Percentiles rank a stretch among this genome's conserved stretches.
Conservation (phyloP, 2,329 filamentous ascomycete species). For the Gaeumannomyces sp. region DNA sequence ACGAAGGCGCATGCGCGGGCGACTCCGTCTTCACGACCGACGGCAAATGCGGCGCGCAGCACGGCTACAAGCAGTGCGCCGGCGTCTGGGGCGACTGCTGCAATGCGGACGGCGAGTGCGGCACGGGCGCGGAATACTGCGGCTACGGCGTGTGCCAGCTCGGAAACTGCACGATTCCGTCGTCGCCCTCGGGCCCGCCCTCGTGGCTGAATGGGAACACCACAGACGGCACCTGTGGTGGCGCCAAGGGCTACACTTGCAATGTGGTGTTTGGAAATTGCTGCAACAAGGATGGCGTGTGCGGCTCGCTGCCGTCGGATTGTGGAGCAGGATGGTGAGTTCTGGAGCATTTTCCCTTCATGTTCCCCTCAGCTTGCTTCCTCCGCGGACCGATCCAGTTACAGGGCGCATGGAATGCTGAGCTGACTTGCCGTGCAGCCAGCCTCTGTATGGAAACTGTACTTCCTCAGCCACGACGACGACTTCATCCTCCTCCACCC, state of each 20-base stretch:
- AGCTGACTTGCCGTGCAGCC: background rate
- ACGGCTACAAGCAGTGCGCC: no score
- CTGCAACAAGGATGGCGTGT: conserved; percentile 11
- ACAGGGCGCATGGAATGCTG: conserved; percentile 3
- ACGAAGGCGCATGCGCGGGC: no score
- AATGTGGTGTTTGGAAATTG: conserved; percentile 9
- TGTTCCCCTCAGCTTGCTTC: no score
- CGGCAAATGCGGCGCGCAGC: no score
- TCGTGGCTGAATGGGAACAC: conserved; percentile 7
- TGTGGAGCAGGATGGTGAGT: conserved; percentile 10
- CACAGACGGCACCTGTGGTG: conserved; percentile 10
- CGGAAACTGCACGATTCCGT: conserved; percentile 5
- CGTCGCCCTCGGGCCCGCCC: background rate
- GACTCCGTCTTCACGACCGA: no score
- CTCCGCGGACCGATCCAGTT: background rate
- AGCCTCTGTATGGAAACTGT: conserved; percentile 1
- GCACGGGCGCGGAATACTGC: conserved; percentile 9
- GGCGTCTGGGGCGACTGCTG: no score
- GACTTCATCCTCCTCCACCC: conserved; percentile 3
- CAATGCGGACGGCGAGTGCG: conserved; percentile 4
- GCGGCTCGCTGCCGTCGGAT: conserved; percentile 9
- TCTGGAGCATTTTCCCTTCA: no score
- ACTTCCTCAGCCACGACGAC: no score
- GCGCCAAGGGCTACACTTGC: conserved; percentile 4
- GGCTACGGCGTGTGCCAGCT: conserved; percentile 1